Conservation (phyloP, 2,329 filamentous ascomycete species). For the Teratosphaeria viscida region DNA sequence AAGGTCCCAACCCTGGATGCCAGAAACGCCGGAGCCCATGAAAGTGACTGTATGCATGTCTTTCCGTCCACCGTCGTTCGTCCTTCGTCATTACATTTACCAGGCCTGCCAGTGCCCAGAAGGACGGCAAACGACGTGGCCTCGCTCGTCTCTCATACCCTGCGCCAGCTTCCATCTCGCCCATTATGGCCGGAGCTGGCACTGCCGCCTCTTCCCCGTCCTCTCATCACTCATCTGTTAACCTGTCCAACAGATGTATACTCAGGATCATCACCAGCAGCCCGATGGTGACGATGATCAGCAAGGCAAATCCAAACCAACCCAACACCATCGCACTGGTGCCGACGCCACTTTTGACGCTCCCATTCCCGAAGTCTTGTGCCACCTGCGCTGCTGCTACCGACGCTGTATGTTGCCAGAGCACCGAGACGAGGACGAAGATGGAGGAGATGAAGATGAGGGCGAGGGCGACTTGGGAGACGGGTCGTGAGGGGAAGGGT, state of each 20-base stretch:
- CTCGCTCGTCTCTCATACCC: no score
- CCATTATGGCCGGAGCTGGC: no score
- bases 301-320: constrained; percentile 89
- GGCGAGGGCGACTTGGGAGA: constrained; percentile 84
- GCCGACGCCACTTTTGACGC: constrained; percentile 77
- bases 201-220: neutral
- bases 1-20: neutral
- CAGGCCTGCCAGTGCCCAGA: no score
- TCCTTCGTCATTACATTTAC: neutral
- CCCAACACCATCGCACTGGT: constrained; percentile 92
- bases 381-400: constrained; percentile 90
- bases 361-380: constrained; percentile 84
- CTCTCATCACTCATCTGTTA: constrained; percentile 32
- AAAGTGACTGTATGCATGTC: neutral
- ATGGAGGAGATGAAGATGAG: constrained; percentile 70
- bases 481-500: constrained; percentile 82
- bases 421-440: constrained; percentile 55
- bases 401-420: constrained; percentile 93
- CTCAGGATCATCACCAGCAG: constrained; percentile 94
- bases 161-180: no score
- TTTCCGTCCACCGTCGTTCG: neutral
- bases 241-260: constrained; percentile 64
- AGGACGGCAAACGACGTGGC: no score
- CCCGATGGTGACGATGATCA: constrained; percentile 93
- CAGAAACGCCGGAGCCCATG: neutral